Percentiles rank a stretch among this genome's conserved stretches.
Evolutionary conservation across 225 moss, liverwort and hornwort genomes (phyloP).

Genomic region (Ulota crispa): DNA sequence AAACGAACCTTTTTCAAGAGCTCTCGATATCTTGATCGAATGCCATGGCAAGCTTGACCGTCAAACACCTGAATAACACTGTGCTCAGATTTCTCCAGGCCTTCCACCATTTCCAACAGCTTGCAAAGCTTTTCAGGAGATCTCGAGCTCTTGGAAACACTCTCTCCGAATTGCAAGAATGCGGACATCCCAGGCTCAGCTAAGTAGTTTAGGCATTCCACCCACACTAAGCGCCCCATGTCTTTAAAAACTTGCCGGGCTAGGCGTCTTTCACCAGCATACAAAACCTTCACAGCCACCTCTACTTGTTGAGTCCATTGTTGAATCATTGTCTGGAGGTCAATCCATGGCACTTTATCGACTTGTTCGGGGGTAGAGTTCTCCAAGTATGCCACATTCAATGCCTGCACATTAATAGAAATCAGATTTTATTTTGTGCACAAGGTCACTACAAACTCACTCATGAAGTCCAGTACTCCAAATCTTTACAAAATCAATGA

Average conservation of each 20-base stretch:
- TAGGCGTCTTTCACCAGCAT: conserved; percentile 68
- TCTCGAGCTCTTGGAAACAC: conserved; percentile 59
- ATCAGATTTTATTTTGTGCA: background rate
- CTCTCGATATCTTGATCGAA: conserved; percentile 64
- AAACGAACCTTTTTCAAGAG: conserved; percentile 58
- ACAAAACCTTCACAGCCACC: conserved; percentile 72
- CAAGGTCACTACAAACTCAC: background rate
- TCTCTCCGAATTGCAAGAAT: conserved; percentile 76
- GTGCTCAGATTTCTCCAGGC: conserved; percentile 53
- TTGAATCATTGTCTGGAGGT: conserved; percentile 69
- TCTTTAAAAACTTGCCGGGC: conserved; percentile 69
- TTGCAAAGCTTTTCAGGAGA: conserved; percentile 79
- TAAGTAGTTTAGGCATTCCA: conserved; percentile 59
- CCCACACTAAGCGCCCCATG: conserved; percentile 69
- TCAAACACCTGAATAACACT: conserved; percentile 78
- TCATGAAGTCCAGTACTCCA: background rate
- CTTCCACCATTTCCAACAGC: conserved; percentile 81
- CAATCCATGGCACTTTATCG: conserved; percentile 60
- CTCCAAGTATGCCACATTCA: conserved; percentile 51
- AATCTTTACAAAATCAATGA: background rate
- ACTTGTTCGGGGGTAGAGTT: conserved; percentile 51
- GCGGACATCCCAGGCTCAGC: conserved; percentile 56
- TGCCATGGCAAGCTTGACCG: conserved; percentile 63
- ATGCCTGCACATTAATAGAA: conserved; percentile 34
- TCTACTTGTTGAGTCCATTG: conserved; percentile 73